Conservation (phyloP, 2,329 filamentous ascomycete species). For the Scytalidium sp. region DNA sequence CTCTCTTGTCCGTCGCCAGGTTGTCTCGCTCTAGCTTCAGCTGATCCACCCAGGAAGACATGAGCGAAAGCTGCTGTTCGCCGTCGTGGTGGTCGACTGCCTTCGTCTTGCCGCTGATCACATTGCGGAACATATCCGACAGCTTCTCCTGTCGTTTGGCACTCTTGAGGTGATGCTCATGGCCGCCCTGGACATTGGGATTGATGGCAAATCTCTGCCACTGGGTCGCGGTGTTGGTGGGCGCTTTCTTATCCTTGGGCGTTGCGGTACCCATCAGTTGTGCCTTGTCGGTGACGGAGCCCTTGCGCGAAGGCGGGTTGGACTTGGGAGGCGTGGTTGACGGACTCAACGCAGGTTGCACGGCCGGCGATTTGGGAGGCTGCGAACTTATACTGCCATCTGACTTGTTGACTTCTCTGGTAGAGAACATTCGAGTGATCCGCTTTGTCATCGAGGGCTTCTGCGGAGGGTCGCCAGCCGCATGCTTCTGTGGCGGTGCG, state of each 20-base stretch:
- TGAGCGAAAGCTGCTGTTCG: slow-evolving; percentile 83
- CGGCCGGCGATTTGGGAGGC: slow-evolving; percentile 14
- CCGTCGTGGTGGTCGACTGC: slow-evolving; percentile 60
- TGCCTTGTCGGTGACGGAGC: slow-evolving; percentile 40
- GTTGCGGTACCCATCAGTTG: slow-evolving; percentile 21
- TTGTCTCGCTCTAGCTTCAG: slow-evolving; percentile 82
- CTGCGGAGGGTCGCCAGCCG: slow-evolving; percentile 31
- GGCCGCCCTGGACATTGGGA: slow-evolving; percentile 59
- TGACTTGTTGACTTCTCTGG: slow-evolving; percentile 44
- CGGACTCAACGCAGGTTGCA: slow-evolving; percentile 20
- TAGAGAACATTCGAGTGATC: slow-evolving; percentile 63
- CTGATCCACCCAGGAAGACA: slow-evolving; percentile 95
- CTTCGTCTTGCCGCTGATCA: slow-evolving; percentile 78
- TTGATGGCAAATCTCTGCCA: slow-evolving; percentile 49
- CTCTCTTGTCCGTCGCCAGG: slow-evolving; percentile 72
- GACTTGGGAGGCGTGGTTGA: slow-evolving; percentile 32
- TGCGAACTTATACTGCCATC: slow-evolving; percentile 18
- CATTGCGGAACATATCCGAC: slow-evolving; percentile 82
- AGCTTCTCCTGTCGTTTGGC: slow-evolving; percentile 93
- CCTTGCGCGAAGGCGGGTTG: slow-evolving; percentile 40
- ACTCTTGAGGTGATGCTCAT: slow-evolving; percentile 86
- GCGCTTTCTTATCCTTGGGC: slow-evolving; percentile 25
- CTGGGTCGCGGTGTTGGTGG: slow-evolving; percentile 5
- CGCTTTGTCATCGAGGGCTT: slow-evolving; percentile 63
- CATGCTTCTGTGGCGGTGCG: slow-evolving; percentile 19